These are phyloP conservation scores for Neolentinus lepideus DNA, from an alignment of 1,284 basidiomycete species.

Conservation along the genomic window DNA sequence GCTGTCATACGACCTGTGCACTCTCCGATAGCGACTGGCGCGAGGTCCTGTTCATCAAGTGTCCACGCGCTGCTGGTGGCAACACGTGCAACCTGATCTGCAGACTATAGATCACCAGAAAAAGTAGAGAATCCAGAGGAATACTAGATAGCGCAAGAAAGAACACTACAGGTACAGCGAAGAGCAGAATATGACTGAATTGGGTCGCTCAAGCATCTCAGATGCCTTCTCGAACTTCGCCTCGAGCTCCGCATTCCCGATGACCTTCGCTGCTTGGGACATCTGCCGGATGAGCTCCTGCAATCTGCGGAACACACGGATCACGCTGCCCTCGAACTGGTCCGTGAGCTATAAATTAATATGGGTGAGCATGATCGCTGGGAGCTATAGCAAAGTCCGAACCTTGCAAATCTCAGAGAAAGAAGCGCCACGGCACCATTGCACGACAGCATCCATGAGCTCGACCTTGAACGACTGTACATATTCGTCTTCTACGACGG, in stretches of 20 bases:
- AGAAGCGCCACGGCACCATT: constrained; percentile 97
- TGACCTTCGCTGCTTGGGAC: constrained; percentile 91
- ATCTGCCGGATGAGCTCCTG: constrained; percentile 96
- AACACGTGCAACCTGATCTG: neutral
- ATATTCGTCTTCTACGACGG: constrained; percentile 91
- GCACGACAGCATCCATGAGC: constrained; percentile 94
- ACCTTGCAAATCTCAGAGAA: constrained; percentile 97
- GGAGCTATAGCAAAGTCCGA: constrained; percentile 12
- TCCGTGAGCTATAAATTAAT: constrained; percentile 68
- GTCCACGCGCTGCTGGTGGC: neutral
- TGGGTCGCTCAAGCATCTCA: constrained; percentile 86
- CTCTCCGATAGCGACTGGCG: neutral
- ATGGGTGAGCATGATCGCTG: neutral
- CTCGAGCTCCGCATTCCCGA: constrained; percentile 90
- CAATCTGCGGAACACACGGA: constrained; percentile 89
- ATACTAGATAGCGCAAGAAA: too few relatives aligned
- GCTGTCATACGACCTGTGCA: neutral
- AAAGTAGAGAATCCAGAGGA: too few relatives aligned
- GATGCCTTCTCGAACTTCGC: constrained; percentile 86
- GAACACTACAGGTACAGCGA: constrained; percentile 61
- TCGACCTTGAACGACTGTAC: constrained; percentile 96
- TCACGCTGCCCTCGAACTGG: constrained; percentile 93
- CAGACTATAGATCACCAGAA: neutral
- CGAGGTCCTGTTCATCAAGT: neutral
- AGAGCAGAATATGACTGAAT: constrained; percentile 92